Base-by-base conservation (phyloP, 768 basidiomycete genomes). In the Pleurotus giganteus region DNA sequence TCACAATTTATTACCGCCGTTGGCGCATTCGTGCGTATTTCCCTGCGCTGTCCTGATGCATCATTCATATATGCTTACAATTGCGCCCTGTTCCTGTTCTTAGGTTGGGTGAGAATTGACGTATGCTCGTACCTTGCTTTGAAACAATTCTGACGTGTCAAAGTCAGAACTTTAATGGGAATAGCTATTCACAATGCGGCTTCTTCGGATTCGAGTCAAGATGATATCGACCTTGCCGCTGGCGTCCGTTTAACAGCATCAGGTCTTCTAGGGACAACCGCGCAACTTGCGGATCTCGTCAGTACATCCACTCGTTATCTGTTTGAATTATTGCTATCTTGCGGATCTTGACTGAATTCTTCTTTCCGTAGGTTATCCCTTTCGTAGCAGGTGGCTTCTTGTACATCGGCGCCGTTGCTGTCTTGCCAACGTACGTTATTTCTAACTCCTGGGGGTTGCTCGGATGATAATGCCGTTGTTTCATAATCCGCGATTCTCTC, bases 391-490 rank as follows among this genome's bases (percentile, higher is more conserved):
- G 91, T 59, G 92, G 92, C 15, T 97, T 95, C 74, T 74, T 96
- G 63, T 95, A 94, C 71, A 94, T 96, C 65, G 94, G 92, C 24
- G 90, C 91, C 27, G 94, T 95, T 54, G 91, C 92, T 45, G 92
- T 94, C 57, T 74, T 94, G 57, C 93, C 93, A 62, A 91, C 89
- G 90, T 92, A 79, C 65, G 89, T 79, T 17, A 56, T 57, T 58
- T 54, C 52, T 46, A 53, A 41, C 57, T 52, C 37, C 13, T 52
- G 8, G 46, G 28, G 53, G 39, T 46, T 55, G 17, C 54, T 42
- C 59, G 32, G 47, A 27, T 57, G 47, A 21, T 28, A 24, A 37
- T 47, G 39, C 53, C 53, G 45, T 29, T 28, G 24, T 13, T 24
- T 34, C 21, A 17, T 17, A 34, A 53, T 42, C 24, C 53, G 27